Base-by-base conservation (phyloP, 1,284 basidiomycete genomes). In the Ustilago bromivora region DNA sequence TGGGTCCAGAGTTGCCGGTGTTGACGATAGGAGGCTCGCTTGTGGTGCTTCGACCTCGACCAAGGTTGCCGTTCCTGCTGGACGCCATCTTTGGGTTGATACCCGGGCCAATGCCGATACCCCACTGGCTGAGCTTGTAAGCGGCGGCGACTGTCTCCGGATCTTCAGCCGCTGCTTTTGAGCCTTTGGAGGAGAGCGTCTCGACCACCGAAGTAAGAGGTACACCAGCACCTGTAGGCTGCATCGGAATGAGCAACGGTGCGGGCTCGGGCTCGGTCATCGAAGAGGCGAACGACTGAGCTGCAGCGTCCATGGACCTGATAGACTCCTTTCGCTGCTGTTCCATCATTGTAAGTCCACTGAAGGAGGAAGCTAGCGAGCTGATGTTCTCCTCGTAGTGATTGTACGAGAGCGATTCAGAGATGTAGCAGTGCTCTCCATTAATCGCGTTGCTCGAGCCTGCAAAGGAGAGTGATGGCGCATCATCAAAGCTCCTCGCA, bases 1-100 rank as follows among this genome's bases (percentile, higher is more conserved):
- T 94, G 4, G 94, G 94, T 32, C 93, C 93, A 65, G 91, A 90
- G 86, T 94, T 95, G 10, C 93, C 93, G 0, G 93, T 95, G 84
- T 95, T 95, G 78, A 95, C 88, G 83, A 95, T 81, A 8, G 81
- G 81, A 3, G 79, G 77, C 51, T 79, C 70, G 12, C 57, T 76
- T 15, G 71, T 59, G 2, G 71, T 60, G 52, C 68, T 60, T 40
- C 57, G 53, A 40, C 57, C 60, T 1, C 63, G 59, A 13, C 70
- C 63, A 31, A 56, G 47, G 8, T 19, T 51, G 32, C 65, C 61
- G 31, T 62, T 66, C 11, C 62, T 61, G 34, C 57, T 57, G 10
- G 69, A 41, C 1, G 57, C 66, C 12, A 74, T 65, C 28, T 80
- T 75, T 0, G 81, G 81, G 34, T 82, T 82, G 65, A 82, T 71